Percentiles rank a stretch among this genome's conserved stretches.
These are phyloP conservation scores for Bipolaris gigantea DNA, from an alignment of 2,329 filamentous ascomycete species.

Conservation along the genomic window DNA sequence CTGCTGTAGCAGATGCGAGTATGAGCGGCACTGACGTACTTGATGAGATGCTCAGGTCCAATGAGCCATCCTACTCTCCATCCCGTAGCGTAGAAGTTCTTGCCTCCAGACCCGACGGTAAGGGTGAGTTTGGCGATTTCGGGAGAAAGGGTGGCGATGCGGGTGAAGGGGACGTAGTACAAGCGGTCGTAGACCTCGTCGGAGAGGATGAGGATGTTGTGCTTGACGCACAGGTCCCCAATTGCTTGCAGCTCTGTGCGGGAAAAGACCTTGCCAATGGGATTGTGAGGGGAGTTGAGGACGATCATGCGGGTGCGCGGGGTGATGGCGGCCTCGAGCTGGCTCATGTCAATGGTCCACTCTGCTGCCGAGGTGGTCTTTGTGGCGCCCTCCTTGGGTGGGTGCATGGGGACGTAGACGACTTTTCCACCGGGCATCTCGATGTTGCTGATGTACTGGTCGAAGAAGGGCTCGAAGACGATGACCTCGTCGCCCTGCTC, in stretches of 20 bases:
- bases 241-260: constrained; percentile 80
- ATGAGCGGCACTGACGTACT: constrained; percentile 89
- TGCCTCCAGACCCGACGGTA: constrained; percentile 93
- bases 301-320: constrained; percentile 95
- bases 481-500: constrained; percentile 96
- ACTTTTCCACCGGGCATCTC: constrained; percentile 97
- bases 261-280: constrained; percentile 93
- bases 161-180: constrained; percentile 92
- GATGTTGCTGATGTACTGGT: constrained; percentile 99
- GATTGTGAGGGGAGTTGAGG: constrained; percentile 86
- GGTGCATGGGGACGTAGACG: constrained; percentile 92
- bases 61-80: constrained; percentile 98
- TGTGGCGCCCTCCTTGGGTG: constrained; percentile 75
- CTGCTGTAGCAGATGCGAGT: constrained; percentile 95
- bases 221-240: constrained; percentile 84
- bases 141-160: constrained; percentile 86
- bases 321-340: constrained; percentile 80
- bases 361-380: constrained; percentile 83
- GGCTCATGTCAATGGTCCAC: constrained; percentile 83
- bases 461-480: constrained; percentile 97
- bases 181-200: constrained; percentile 83
- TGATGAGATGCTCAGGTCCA: constrained; percentile 83
- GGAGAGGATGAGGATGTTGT: constrained; percentile 85
- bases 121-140: constrained; percentile 86
- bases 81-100: constrained; percentile 97